Conservation (phyloP, 495 filamentous ascomycete species). For the Trichoderma parareesei region DNA sequence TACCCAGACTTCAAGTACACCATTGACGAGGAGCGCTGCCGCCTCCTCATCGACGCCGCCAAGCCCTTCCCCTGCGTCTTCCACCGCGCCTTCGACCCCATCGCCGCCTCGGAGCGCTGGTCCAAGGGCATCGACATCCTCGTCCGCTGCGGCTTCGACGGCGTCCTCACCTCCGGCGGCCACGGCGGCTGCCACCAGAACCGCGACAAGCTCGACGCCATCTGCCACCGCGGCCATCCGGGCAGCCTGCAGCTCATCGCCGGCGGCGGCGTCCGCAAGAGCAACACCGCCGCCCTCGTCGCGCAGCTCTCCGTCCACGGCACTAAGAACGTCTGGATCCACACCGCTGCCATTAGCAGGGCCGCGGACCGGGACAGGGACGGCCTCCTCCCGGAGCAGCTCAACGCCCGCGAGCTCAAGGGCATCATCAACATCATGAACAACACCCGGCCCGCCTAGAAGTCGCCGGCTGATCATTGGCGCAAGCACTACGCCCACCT, state of each 20-base stretch:
- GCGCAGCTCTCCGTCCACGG: constrained; percentile 15
- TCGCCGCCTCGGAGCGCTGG: constrained; percentile 15
- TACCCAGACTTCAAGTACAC: constrained; percentile 11
- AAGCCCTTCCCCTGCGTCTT: constrained; percentile 24
- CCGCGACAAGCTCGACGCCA: constrained; percentile 18
- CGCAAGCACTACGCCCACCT: constrained; percentile 4
- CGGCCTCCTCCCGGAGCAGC: constrained; percentile 17
- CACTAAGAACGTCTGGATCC: constrained; percentile 21
- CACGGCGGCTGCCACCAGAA: constrained; percentile 25
- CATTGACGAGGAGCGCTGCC: constrained; percentile 22
- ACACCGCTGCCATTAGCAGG: constrained; percentile 26
- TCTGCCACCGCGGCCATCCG: constrained; percentile 6
- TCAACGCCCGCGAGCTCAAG: constrained; percentile 2
- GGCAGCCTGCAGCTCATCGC: constrained; percentile 27
- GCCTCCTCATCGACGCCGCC: constrained; percentile 20
- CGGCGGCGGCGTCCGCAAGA: constrained; percentile 33
- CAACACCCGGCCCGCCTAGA: constrained; percentile 4
- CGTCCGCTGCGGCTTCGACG: constrained; percentile 25
- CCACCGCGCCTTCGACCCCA: constrained; percentile 35
- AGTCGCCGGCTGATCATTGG: constrained; percentile 10
- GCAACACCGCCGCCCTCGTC: constrained; percentile 20
- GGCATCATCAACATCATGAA: background rate
- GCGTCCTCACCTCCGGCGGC: constrained; percentile 35
- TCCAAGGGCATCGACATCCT: constrained; percentile 20
- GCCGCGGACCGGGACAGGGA: constrained; percentile 10